Evolutionary conservation across 1,284 basidiomycete genomes (phyloP).

Genomic region (Meira miltonrushii): DNA sequence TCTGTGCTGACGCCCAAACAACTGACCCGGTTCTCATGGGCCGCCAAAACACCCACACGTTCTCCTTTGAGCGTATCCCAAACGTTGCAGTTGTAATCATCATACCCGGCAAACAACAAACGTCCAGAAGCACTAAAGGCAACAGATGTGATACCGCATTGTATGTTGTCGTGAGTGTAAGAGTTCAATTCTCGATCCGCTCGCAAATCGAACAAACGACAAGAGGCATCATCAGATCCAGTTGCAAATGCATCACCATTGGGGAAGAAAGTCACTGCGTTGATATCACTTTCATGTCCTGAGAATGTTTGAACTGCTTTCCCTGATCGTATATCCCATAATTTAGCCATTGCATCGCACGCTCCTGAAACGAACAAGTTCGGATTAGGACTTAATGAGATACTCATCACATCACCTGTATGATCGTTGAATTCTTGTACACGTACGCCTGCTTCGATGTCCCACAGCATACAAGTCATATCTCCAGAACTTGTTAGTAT

Average conservation of each 20-base stretch:
- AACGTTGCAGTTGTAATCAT: conserved; percentile 98
- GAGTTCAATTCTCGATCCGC: conserved; percentile 93
- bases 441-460: conserved; percentile 90
- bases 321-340: conserved; percentile 96
- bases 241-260: conserved; percentile 98
- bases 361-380: conserved; percentile 97
- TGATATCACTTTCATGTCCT: conserved; percentile 98
- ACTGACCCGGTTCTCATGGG: conserved; percentile 94
- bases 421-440: conserved; percentile 97
- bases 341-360: conserved; percentile 93
- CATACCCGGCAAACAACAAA: conserved; percentile 95
- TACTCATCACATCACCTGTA: conserved; percentile 94
- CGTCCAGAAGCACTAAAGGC: conserved; percentile 95
- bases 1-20: conserved; percentile 92
- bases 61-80: conserved; percentile 99
- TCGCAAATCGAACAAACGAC: conserved; percentile 93
- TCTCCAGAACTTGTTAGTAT: conserved; percentile 95
- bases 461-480: conserved; percentile 99
- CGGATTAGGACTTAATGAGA: conserved; percentile 87
- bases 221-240: conserved; percentile 96
- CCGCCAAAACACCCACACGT: conserved; percentile 89
- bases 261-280: conserved; percentile 98
- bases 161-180: conserved; percentile 95
- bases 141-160: conserved; percentile 96
- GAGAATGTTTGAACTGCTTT: conserved; percentile 97